phyloP scores from a whole-genome alignment of 2,329 filamentous ascomycete species.

The Beauveria varroae region DNA sequence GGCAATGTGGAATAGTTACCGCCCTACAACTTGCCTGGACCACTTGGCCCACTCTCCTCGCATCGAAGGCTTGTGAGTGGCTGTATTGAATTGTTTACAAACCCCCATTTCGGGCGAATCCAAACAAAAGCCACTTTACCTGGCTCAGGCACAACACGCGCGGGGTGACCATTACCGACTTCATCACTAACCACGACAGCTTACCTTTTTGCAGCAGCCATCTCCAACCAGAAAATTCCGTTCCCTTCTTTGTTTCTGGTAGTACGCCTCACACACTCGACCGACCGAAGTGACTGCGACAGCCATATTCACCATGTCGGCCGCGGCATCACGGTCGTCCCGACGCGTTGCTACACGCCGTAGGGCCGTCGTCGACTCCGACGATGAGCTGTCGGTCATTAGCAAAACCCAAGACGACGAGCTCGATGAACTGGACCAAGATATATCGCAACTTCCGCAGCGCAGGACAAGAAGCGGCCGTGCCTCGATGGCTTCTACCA shows the following conservation, averaged over 20 bases:
- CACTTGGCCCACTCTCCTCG: background rate
- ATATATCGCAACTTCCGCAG: conserved; percentile 43
- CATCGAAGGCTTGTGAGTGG: conserved; percentile 1
- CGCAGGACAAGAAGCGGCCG: conserved; percentile 27
- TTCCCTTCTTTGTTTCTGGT: background rate
- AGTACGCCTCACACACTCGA: background rate
- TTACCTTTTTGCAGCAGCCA: background rate
- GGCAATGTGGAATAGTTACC: background rate
- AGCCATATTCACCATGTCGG: conserved; percentile 21
- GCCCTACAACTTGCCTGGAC: background rate
- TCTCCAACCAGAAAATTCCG: background rate
- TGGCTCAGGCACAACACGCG: conserved; percentile 7
- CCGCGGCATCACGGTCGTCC: conserved; percentile 33
- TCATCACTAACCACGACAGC: conserved; percentile 8
- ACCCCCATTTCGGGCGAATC: conserved; percentile 30
- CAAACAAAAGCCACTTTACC: conserved; percentile 23
- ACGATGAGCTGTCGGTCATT: conserved; percentile 63
- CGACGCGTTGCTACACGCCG: conserved; percentile 50
- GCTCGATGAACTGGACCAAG: conserved; percentile 65
- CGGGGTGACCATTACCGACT: conserved; percentile 14
- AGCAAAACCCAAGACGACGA: conserved; percentile 47
- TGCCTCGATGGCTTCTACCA: conserved; percentile 40
- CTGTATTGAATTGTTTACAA: conserved; percentile 31
- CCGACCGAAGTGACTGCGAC: background rate
- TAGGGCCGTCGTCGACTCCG: conserved; percentile 69